These are phyloP conservation scores for Solanum bukasovii DNA, from an alignment of 257 asterid species.

Conservation along the genomic window DNA sequence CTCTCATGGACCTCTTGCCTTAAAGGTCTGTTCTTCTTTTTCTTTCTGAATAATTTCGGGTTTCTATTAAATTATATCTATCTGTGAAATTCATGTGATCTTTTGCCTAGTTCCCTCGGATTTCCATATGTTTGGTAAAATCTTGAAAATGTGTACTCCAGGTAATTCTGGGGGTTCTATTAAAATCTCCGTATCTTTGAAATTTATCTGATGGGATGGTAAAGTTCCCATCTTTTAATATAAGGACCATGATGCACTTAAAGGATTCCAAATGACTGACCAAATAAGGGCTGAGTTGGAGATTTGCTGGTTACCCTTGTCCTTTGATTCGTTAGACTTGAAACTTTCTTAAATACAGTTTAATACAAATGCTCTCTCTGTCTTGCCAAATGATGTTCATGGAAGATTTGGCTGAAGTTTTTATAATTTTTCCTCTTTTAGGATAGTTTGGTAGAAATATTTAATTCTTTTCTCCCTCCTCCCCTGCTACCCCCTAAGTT, in stretches of 20 bases:
- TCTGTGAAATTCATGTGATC: background rate
- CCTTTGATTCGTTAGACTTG: background rate
- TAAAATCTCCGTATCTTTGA: background rate
- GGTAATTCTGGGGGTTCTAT: background rate
- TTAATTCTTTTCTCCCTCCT: background rate
- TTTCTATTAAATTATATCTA: background rate
- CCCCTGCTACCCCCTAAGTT: background rate
- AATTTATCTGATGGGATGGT: background rate
- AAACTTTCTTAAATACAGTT: background rate
- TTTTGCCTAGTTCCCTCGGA: background rate
- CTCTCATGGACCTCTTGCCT: constrained; percentile 55
- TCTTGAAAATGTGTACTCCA: background rate
- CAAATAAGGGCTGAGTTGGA: background rate
- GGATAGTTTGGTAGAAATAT: background rate
- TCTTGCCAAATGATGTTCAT: background rate
- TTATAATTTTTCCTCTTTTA: background rate
- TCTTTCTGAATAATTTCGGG: background rate
- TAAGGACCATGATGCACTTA: background rate
- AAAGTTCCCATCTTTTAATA: background rate
- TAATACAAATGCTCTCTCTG: background rate
- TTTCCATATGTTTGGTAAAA: background rate
- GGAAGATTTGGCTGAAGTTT: background rate
- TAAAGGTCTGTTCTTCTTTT: constrained; percentile 29
- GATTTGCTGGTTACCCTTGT: background rate
- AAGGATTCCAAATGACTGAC: background rate